Evolutionary conservation across 305 asterid species (phyloP), one percentile per base, ranked within the genome.

Genomic region (Plantago lanceolata): DNA sequence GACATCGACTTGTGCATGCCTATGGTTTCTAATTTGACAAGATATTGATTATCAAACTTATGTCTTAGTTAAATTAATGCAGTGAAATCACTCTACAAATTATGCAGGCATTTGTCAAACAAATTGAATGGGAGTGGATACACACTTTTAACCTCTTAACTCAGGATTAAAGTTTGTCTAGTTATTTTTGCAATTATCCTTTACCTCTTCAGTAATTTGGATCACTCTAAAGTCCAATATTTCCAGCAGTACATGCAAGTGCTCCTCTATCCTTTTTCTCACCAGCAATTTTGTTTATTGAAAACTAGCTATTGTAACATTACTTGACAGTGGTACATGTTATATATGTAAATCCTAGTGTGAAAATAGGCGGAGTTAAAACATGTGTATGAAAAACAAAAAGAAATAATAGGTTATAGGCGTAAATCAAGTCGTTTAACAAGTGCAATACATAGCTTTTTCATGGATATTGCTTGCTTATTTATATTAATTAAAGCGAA

Each of bases 11-110:
- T 14, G 14, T 40, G 19, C 28, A 16, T 29, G 18, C 35, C 55
- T 44, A 51, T 9, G 28, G 50, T 59, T 33, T 49, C 57, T 51
- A 50, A 37, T 43, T 24, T 51, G 52, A 60, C 45, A 24, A 53
- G 59, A 4, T 52, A 67, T 13, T 51, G 26, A 26, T 35, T 19
- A 21, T 21, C 13, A 44, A 53, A 21, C 52, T 16, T 19, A 24
- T 62, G 20, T 28, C n/a, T 55, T 48, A 20, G 57, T 54, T 59
- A 33, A 31, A 37, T 2, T 9, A 20, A 59, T 40, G 0, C 24
- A 40, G 35, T 55, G 64, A 21, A 43, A 43, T 20, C 19, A 40
- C 15, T 13, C 18, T 43, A 18, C 19, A 29, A 35, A 11, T 19
- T 8, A n/a, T 6, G 13, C 7, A 1, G 7, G 1, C n/a, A 24